Evolutionary conservation across 805 yeast species (phyloP).

Genomic region (Cyberlindnera xylosilytica): DNA sequence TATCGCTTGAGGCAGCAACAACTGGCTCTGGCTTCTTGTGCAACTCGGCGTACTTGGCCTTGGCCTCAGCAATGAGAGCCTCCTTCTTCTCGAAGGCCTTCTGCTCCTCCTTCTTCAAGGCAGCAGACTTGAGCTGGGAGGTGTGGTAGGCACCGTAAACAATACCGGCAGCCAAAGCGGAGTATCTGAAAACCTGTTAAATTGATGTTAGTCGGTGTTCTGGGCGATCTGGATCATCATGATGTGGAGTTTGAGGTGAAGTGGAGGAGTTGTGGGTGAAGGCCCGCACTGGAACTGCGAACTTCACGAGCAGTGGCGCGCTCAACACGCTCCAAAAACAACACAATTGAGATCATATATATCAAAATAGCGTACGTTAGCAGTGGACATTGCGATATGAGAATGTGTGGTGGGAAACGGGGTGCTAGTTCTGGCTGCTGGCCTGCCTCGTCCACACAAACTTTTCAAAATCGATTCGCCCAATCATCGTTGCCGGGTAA

Average conservation of each 20-base stretch:
- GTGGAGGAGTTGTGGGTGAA: neutral
- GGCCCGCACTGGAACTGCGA: neutral
- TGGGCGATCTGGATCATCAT: too few relatives aligned
- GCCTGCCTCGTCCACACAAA: slow-evolving; percentile 4
- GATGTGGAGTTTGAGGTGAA: neutral
- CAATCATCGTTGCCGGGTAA: slow-evolving; percentile 4
- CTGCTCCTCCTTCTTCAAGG: slow-evolving; percentile 53
- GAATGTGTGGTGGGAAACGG: neutral
- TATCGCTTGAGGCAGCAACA: slow-evolving; percentile 27
- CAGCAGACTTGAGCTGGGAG: slow-evolving; percentile 58
- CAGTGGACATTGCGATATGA: slow-evolving; percentile 40
- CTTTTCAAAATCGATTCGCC: slow-evolving; percentile 4
- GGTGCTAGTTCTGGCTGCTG: neutral
- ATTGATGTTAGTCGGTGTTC: slow-evolving; percentile 9
- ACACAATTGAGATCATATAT: neutral
- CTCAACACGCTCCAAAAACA: neutral
- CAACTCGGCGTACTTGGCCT: slow-evolving; percentile 77
- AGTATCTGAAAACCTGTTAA: slow-evolving; percentile 80
- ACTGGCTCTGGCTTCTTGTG: slow-evolving; percentile 43
- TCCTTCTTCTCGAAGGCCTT: slow-evolving; percentile 60
- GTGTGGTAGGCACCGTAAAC: slow-evolving; percentile 88
- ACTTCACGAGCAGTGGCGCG: neutral
- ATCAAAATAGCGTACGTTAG: slow-evolving; percentile 39
- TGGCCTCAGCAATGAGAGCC: slow-evolving; percentile 82
- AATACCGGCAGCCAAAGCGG: slow-evolving; percentile 85